Evolutionary conservation across 306 rosid genomes (phyloP), one percentile per base, ranked within the genome.

Genomic region (Lathyrus oleraceus): DNA sequence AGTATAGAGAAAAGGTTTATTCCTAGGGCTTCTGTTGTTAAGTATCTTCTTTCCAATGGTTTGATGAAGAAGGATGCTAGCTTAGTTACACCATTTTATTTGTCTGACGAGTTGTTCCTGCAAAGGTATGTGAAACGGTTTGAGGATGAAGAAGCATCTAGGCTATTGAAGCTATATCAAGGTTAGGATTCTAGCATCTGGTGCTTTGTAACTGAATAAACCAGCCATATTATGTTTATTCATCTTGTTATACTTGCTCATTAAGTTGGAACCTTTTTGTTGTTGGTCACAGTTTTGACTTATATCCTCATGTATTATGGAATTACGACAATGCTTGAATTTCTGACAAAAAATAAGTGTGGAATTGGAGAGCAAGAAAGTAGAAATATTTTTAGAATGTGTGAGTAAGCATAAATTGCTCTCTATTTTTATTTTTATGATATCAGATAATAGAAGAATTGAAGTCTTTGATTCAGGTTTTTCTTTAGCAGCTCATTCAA

Each of bases 1-100:
- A 87, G 88, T 77, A 64, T 86, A 65, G 82, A 82, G 52, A 76
- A 56, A 64, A 76, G 86, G 60, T 39, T 83, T 58, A 36, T 81
- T 43, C 90, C 84, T 0, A 77, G 85, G 78, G 73, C 71, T 77
- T 72, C 30, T 0, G 83, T 79, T 42, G 4, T 77, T 30, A 35
- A 38, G 57, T 69, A 47, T 81, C 67, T 85, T 67, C 20, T 60
- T 15, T 77, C 78, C 8, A 51, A 73, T 49, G 87, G 87, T 61
- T 70, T 85, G 79, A 49, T 81, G 1, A 68, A 39, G 69, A 64
- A 76, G 40, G 39, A 45, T 5, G 6, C 71, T 8, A 60, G 74
- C 75, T 47, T 78, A 61, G 7, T 2, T 44, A 6, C 42, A 3
- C 75, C 77, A 1, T 67, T 76, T 58, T 2, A 0, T 15, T 6